phyloP scores from a whole-genome alignment of 2,329 filamentous ascomycete genomes.

The Colletotrichum paranaense region DNA sequence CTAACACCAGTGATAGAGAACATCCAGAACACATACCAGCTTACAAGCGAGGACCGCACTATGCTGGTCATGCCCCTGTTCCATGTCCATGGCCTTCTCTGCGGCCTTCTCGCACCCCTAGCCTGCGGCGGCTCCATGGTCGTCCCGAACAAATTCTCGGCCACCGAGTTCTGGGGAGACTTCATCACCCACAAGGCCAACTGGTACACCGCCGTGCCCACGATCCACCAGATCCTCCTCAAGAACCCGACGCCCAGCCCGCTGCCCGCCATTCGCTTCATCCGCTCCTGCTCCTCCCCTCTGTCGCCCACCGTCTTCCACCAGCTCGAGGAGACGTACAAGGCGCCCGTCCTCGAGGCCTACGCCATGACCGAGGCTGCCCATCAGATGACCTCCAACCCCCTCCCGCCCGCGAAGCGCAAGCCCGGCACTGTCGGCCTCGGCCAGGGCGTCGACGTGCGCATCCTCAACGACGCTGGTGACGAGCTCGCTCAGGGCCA shows the following conservation, averaged over 20 bases:
- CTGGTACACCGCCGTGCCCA: conserved; percentile 95
- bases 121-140: conserved; percentile 82
- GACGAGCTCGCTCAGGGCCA: conserved; percentile 74
- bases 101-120: conserved; percentile 82
- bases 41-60: conserved; percentile 78
- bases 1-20: conserved; percentile 62
- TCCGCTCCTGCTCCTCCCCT: conserved; percentile 87
- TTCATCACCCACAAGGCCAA: conserved; percentile 81
- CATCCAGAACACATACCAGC: conserved; percentile 80
- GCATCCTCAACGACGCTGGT: conserved; percentile 78
- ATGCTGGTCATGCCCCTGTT: conserved; percentile 93
- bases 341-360: conserved; percentile 86
- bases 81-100: conserved; percentile 90
- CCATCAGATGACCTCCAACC: conserved; percentile 86
- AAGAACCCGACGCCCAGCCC: conserved; percentile 76
- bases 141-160: conserved; percentile 83
- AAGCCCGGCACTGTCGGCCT: conserved; percentile 86
- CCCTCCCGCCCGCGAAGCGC: conserved; percentile 75
- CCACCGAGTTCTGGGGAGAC: conserved; percentile 84
- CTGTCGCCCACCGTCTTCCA: conserved; percentile 85
- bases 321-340: conserved; percentile 79
- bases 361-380: conserved; percentile 95
- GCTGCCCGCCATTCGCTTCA: conserved; percentile 82
- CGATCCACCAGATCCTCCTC: conserved; percentile 90
- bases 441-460: conserved; percentile 85